Conservation (phyloP, 2,329 filamentous ascomycete species). For the Parascedosporium putredinis region DNA sequence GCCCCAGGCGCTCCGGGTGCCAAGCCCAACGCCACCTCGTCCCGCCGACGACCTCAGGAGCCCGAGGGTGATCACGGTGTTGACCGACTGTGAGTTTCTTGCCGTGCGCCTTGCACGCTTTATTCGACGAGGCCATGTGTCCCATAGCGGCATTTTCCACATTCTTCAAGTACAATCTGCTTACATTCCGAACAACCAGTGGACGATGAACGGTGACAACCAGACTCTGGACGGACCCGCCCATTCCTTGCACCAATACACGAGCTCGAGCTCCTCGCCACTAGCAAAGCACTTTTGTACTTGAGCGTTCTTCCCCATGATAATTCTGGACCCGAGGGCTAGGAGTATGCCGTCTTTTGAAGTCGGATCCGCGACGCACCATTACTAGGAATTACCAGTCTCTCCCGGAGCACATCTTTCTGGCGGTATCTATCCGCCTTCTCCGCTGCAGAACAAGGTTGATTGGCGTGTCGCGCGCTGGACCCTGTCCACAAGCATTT, state of each 20-base stretch:
- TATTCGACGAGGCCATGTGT: neutral
- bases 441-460: neutral
- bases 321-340: neutral
- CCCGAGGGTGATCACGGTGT: neutral
- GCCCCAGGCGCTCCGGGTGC: neutral
- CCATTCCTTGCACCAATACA: neutral
- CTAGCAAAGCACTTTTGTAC: neutral
- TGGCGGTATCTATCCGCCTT: neutral
- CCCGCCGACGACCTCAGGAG: slow-evolving; percentile 6
- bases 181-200: slow-evolving; percentile 4
- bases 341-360: slow-evolving; percentile 1
- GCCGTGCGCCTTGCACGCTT: neutral
- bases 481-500: slow-evolving; percentile 6
- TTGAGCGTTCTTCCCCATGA: neutral
- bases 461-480: neutral
- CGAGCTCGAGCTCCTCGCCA: too few relatives aligned
- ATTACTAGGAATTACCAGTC: neutral
- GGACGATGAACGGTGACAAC: slow-evolving; percentile 1
- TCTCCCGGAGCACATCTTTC: neutral
- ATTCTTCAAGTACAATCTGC: neutral
- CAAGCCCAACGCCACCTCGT: slow-evolving; percentile 4
- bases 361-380: slow-evolving; percentile 1
- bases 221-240: neutral
- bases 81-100: slow-evolving; percentile 6
- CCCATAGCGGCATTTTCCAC: neutral